phyloP scores from a whole-genome alignment of 2,329 filamentous ascomycete species.

The Penicillium hordei region DNA sequence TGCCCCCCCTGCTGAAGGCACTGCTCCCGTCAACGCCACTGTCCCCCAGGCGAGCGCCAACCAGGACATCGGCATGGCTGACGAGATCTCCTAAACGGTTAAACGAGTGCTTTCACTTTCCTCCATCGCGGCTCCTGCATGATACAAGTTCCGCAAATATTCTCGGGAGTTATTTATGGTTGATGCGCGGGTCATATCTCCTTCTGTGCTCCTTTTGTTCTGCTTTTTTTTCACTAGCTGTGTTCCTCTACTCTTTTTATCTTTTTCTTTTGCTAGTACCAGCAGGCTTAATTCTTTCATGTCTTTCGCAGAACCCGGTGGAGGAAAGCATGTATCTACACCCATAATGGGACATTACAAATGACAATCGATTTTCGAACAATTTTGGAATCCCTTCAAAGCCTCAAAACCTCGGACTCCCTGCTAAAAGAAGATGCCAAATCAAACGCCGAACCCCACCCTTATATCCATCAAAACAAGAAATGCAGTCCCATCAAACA shows the following conservation, averaged over 20 bases:
- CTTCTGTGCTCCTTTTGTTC: constrained; percentile 16
- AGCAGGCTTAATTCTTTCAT: constrained; percentile 9
- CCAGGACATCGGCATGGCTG: constrained; percentile 54
- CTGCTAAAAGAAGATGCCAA: background rate
- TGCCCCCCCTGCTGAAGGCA: constrained; percentile 41
- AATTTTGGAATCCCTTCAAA: background rate
- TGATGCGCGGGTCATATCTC: constrained; percentile 30
- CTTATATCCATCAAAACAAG: constrained; percentile 9
- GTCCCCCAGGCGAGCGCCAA: constrained; percentile 52
- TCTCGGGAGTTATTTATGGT: constrained; percentile 19
- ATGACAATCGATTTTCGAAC: constrained; percentile 4
- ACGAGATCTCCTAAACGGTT: constrained; percentile 54
- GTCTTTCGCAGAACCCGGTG: constrained; percentile 8
- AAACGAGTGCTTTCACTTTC: background rate
- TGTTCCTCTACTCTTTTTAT: constrained; percentile 15
- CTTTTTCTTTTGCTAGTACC: constrained; percentile 12
- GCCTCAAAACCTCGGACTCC: background rate
- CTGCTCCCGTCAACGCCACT: constrained; percentile 48
- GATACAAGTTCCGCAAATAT: constrained; percentile 3
- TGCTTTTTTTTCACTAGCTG: constrained; percentile 10
- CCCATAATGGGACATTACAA: constrained; percentile 12
- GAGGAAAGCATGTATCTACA: constrained; percentile 25
- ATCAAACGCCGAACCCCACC: background rate
- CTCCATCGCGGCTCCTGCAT: constrained; percentile 6
- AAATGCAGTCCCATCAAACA: background rate